Conservation (phyloP, 305 asterid genomes). For the Fraxinus greggii region DNA sequence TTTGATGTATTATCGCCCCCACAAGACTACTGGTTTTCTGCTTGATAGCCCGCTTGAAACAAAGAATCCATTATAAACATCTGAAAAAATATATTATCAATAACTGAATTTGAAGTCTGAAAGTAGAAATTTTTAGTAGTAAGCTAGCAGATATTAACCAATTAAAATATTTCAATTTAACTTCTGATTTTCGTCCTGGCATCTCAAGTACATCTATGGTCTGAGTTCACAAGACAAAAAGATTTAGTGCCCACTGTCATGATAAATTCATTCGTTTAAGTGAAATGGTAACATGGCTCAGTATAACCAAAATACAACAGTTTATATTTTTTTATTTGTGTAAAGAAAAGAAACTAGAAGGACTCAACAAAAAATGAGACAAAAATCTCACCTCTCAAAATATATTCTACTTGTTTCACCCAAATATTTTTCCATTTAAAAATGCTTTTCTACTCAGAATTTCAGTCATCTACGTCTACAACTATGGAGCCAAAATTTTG, state of each 20-base stretch:
- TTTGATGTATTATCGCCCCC: constrained; percentile 31
- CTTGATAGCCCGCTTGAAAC: constrained; percentile 40
- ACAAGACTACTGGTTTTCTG: constrained; percentile 28
- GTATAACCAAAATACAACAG: background rate
- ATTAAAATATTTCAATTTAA: background rate
- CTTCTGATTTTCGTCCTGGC: constrained; percentile 13
- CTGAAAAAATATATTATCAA: constrained; percentile 29
- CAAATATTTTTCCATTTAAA: background rate
- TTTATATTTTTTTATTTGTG: background rate
- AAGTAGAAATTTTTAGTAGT: background rate
- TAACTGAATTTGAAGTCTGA: background rate
- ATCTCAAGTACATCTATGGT: constrained; percentile 14
- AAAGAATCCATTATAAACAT: constrained; percentile 36
- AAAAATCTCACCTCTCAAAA: background rate
- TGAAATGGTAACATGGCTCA: background rate
- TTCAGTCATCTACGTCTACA: background rate
- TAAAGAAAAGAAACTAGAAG: background rate
- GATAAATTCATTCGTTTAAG: background rate
- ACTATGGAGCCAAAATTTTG: background rate
- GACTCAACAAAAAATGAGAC: background rate
- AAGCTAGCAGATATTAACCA: background rate
- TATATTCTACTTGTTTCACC: background rate
- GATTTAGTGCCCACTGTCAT: background rate
- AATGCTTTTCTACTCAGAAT: background rate
- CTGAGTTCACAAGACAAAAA: background rate